A percentile compares a stretch with the other conserved stretches of the same genome.
phyloP scores from a whole-genome alignment of 192 early-diverging fungal species.

The Coemansia umbellata region DNA sequence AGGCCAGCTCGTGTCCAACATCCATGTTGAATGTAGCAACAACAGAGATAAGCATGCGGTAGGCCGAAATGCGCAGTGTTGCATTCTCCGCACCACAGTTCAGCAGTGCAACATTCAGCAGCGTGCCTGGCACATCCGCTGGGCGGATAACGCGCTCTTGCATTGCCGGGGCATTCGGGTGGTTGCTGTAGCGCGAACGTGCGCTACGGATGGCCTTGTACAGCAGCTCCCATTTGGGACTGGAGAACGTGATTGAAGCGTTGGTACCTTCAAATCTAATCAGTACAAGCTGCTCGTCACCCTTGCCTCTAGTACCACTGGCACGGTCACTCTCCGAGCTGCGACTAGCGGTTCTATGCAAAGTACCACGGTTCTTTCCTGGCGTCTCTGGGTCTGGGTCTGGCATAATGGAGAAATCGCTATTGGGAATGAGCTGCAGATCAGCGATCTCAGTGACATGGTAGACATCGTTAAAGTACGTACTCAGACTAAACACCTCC shows the following conservation, averaged over 20 bases:
- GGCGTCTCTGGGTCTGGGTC: constrained; percentile 7
- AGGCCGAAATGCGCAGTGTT: constrained; percentile 75
- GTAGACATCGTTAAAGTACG: constrained; percentile 81
- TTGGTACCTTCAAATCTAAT: constrained; percentile 73
- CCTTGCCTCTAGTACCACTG: neutral
- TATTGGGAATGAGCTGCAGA: constrained; percentile 46
- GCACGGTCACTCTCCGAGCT: constrained; percentile 40
- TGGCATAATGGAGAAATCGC: constrained; percentile 17
- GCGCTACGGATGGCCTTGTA: constrained; percentile 68
- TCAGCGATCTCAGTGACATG: constrained; percentile 81
- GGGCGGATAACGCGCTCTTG: constrained; percentile 79
- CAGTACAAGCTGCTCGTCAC: constrained; percentile 64
- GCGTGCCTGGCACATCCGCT: constrained; percentile 82
- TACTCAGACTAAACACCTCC: constrained; percentile 69
- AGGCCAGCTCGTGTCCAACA: constrained; percentile 73
- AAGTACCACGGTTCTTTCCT: constrained; percentile 11
- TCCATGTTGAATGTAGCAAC: constrained; percentile 79
- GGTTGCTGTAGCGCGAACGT: constrained; percentile 63
- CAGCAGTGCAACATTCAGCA: constrained; percentile 89
- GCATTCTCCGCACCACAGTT: constrained; percentile 84
- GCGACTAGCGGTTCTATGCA: constrained; percentile 55
- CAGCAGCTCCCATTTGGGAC: constrained; percentile 67
- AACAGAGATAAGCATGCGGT: constrained; percentile 86
- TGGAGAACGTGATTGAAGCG: constrained; percentile 63
- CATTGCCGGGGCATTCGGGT: constrained; percentile 43